A percentile compares a stretch with the other conserved stretches of the same genome.
Evolutionary conservation across 78 protist genomes (phyloP).

Genomic region (Isochrysis galbana): DNA sequence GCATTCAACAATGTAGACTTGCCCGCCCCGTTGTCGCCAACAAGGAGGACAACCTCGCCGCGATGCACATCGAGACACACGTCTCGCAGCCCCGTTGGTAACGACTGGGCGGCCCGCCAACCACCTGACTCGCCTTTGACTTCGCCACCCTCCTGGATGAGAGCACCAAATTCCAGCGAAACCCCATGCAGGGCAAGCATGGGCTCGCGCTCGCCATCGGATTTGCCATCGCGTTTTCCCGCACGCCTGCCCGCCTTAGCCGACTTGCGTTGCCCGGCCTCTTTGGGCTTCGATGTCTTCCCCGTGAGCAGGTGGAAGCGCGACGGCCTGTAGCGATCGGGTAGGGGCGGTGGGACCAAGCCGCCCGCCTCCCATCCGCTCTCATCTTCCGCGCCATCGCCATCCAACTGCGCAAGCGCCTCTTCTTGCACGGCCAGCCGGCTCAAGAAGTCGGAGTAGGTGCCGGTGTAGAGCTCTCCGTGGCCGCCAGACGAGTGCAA

Average conservation of each 20-base stretch:
- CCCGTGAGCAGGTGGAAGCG: conserved; percentile 8
- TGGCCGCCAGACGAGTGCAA: neutral
- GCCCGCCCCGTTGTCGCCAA: conserved; percentile 7
- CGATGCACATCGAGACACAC: neutral
- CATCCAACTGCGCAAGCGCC: neutral
- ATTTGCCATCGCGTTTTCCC: no score
- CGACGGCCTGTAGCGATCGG: neutral
- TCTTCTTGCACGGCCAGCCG: neutral
- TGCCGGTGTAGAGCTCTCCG: neutral
- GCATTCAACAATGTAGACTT: neutral
- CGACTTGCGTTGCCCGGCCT: neutral
- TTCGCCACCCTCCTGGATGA: neutral
- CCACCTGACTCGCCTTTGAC: neutral
- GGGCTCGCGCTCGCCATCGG: no score
- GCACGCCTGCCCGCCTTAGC: neutral
- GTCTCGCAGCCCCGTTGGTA: neutral
- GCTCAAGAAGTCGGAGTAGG: neutral
- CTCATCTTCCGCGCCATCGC: neutral
- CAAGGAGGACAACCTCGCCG: neutral
- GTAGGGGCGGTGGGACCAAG: neutral
- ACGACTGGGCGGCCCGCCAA: neutral
- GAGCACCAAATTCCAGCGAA: neutral
- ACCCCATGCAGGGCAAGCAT: no score
- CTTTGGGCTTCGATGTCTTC: neutral
- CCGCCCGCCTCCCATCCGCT: neutral